Percentiles rank a stretch among this genome's conserved stretches.
Conservation (phyloP, 345 rosid genomes). For the Gossypium anomalum region DNA sequence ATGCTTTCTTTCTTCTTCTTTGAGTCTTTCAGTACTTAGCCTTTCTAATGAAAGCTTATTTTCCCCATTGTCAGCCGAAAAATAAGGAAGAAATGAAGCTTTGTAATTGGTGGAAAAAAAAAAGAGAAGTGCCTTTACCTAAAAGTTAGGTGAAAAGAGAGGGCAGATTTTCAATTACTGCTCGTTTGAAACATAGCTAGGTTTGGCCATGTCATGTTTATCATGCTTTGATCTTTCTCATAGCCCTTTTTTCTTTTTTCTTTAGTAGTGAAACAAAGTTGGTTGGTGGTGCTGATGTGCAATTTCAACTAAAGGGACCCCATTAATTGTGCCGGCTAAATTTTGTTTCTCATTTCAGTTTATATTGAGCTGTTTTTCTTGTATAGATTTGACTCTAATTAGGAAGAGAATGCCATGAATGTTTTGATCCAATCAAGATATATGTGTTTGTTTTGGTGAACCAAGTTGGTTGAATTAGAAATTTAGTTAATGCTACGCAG, state of each 20-base stretch:
- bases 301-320: conserved; percentile 11
- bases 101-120: neutral
- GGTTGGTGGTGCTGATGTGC: conserved; percentile 12
- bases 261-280: neutral
- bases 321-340: neutral
- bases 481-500: neutral
- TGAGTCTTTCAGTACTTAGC: neutral
- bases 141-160: neutral
- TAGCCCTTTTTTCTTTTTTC: neutral
- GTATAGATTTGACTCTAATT: neutral
- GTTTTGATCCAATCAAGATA: neutral
- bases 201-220: conserved; percentile 9
- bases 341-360: conserved; percentile 1
- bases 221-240: conserved; percentile 12
- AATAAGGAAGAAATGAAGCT: neutral
- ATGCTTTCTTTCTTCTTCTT: neutral
- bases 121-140: neutral
- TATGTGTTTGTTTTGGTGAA: neutral
- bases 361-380: neutral
- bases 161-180: neutral
- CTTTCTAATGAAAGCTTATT: neutral
- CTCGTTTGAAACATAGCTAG: neutral
- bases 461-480: neutral
- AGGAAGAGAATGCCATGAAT: neutral
- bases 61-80: neutral